Percentiles rank a stretch among this genome's conserved stretches.
These are phyloP conservation scores for Annulohypoxylon nitens DNA, from an alignment of 495 filamentous ascomycete genomes.

Conservation along the genomic window DNA sequence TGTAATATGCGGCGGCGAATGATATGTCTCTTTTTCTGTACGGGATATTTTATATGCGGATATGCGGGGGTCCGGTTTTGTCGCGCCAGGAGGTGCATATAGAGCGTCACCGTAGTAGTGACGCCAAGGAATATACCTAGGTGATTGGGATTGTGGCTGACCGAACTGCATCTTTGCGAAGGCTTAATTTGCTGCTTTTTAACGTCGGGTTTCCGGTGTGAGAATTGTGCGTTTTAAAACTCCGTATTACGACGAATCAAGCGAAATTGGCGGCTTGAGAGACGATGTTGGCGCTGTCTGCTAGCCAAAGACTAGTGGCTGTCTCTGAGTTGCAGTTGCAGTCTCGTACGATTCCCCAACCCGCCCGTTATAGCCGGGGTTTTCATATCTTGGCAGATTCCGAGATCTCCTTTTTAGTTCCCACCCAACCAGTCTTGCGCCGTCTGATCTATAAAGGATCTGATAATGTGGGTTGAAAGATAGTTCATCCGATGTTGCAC, in stretches of 20 bases:
- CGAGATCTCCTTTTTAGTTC: conserved; percentile 27
- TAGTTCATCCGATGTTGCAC: conserved; percentile 29
- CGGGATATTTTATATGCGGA: neutral
- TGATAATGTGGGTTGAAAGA: conserved; percentile 12
- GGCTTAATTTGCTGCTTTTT: conserved; percentile 11
- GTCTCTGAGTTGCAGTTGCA: conserved; percentile 9
- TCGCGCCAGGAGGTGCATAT: conserved; percentile 20
- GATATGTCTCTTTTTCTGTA: neutral
- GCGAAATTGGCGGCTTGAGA: neutral
- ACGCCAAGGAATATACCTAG: conserved; percentile 24
- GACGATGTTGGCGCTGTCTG: conserved; percentile 5
- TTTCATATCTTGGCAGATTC: conserved; percentile 31
- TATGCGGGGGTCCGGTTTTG: conserved; percentile 19
- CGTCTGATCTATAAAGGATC: conserved; percentile 31
- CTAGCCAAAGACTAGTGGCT: conserved; percentile 19
- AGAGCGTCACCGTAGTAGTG: conserved; percentile 29
- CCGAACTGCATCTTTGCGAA: conserved; percentile 16
- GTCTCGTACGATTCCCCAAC: conserved; percentile 44
- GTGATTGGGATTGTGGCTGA: conserved; percentile 19
- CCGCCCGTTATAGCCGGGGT: conserved; percentile 27
- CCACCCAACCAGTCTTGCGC: conserved; percentile 12
- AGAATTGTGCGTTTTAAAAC: neutral
- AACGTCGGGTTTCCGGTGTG: conserved; percentile 7
- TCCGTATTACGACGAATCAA: conserved; percentile 2
- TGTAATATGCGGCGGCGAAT: conserved; percentile 8